Evolutionary conservation across 2,329 filamentous ascomycete species (phyloP).

Genomic region (Nothophaeocryptopus gaeumannii): DNA sequence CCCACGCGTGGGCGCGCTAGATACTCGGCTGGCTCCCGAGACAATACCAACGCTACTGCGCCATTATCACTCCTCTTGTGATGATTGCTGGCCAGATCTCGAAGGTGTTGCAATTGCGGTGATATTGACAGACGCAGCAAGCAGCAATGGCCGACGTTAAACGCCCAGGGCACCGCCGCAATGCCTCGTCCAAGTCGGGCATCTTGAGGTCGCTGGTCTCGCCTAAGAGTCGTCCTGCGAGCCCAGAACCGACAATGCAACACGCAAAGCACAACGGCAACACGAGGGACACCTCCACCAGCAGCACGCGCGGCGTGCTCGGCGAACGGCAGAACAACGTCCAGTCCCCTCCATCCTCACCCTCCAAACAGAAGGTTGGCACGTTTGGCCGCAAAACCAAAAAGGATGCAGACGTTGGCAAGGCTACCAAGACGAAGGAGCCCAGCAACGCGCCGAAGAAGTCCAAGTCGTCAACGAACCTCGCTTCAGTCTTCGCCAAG

Average conservation of each 20-base stretch:
- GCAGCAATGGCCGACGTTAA: conserved; percentile 15
- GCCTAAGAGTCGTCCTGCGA: conserved; percentile 45
- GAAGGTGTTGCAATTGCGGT: background rate
- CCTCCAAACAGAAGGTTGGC: conserved; percentile 24
- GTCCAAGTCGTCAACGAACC: conserved; percentile 77
- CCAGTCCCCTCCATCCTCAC: conserved; percentile 33
- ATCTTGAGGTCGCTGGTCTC: conserved; percentile 55
- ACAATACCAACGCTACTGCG: too few relatives aligned
- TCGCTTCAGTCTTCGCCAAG: conserved; percentile 72
- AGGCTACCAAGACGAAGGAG: conserved; percentile 39
- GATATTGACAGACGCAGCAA: background rate
- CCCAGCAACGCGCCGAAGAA: conserved; percentile 53
- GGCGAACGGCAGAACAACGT: conserved; percentile 34
- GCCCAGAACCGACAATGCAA: conserved; percentile 46
- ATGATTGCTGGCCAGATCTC: too few relatives aligned
- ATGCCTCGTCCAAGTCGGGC: conserved; percentile 39
- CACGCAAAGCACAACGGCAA: conserved; percentile 24
- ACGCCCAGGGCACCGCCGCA: conserved; percentile 25
- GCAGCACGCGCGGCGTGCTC: conserved; percentile 31
- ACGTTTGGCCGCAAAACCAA: conserved; percentile 24
- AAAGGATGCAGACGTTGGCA: conserved; percentile 30
- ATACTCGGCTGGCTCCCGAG: too few relatives aligned
- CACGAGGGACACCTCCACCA: conserved; percentile 33
- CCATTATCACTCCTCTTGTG: too few relatives aligned
- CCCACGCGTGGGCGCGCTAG: too few relatives aligned